Evolutionary conservation across 345 rosid species (phyloP), one percentile per base, ranked within the genome.

Genomic region (Brassica nigra): DNA sequence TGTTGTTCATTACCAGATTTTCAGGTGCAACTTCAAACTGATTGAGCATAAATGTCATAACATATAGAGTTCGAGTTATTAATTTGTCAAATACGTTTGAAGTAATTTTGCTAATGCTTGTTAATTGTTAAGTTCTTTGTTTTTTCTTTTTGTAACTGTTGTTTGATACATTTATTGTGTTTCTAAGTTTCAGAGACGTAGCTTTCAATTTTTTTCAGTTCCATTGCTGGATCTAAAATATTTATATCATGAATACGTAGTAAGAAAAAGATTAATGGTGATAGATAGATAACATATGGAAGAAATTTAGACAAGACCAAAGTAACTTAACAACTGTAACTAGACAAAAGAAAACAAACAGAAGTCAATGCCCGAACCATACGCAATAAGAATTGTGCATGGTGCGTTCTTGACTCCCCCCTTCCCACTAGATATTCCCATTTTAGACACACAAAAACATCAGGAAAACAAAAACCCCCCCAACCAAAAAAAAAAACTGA

Each of bases 321-420:
- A n/a, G 31, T 14, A 61, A 71, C 33, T 34, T 71, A 1, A 10
- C 28, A 20, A 1, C 2, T 34, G 66, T 62, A 68, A 34, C 11
- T 68, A 66, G 47, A 74, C 15, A 8, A 79, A 73, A 71, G 12
- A 5, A 70, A 69, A 75, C 57, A 76, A 73, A 80, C 86, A 78
- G 94, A 91, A 92, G 97, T 92, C 97, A 92, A 92, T 92, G 84
- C 97, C 96, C 97, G 97, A 92, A 92, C 97, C 97, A 89, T 83
- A 88, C 18, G 18, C 18, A 18, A 18, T 18, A 18, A 18, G 18
- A 18, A 18, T 18, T 18, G 18, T 18, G 49, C 31, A 89, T 91
- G 97, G 97, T 92, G 92, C 97, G 95, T 87, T 92, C 96, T 92
- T 92, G 97, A 92, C 97, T 92, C 78, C 92, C 81, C 81, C 69